Evolutionary conservation across 2,329 filamentous ascomycete species (phyloP).

Genomic region (Ceratocystiopsis sp.): DNA sequence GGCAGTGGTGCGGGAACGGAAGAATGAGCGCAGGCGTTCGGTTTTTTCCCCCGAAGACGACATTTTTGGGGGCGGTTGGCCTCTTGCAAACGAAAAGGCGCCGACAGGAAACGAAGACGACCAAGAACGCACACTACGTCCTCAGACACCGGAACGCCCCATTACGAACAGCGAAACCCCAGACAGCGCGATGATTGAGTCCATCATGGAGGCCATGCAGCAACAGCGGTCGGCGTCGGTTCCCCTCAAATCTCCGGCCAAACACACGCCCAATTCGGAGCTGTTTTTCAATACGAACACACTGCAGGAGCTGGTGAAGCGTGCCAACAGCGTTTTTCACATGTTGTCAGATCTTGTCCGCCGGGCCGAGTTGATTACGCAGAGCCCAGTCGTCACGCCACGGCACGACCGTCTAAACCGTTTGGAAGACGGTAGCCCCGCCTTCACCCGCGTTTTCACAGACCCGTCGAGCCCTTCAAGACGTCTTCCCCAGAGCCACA

Average conservation of each 20-base stretch:
- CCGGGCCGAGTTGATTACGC: conserved; percentile 38
- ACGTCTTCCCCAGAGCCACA: conserved; percentile 32
- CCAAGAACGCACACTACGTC: conserved; percentile 15
- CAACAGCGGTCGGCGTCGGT: conserved; percentile 30
- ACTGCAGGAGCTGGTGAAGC: conserved; percentile 47
- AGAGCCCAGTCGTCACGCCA: conserved; percentile 36
- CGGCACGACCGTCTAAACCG: conserved; percentile 23
- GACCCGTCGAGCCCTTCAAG: conserved; percentile 41
- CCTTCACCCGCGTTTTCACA: conserved; percentile 49
- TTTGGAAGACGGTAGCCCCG: conserved; percentile 41
- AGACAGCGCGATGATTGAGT: conserved; percentile 34
- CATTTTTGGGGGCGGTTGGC: conserved; percentile 41
- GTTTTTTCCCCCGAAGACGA: conserved; percentile 51
- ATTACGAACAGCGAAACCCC: conserved; percentile 12
- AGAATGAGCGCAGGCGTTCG: conserved; percentile 36
- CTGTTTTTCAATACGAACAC: conserved; percentile 54
- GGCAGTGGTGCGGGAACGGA: conserved; percentile 36
- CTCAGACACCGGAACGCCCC: conserved; percentile 22
- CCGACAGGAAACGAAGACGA: conserved; percentile 16
- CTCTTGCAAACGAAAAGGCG: conserved; percentile 21
- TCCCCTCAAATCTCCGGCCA: conserved; percentile 17
- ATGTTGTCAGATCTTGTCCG: conserved; percentile 42
- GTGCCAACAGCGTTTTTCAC: conserved; percentile 42
- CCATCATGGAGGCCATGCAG: conserved; percentile 48
- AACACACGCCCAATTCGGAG: conserved; percentile 26